Evolutionary conservation across 2,329 filamentous ascomycete genomes (phyloP).

Genomic region (Pseudogymnoascus sp.): DNA sequence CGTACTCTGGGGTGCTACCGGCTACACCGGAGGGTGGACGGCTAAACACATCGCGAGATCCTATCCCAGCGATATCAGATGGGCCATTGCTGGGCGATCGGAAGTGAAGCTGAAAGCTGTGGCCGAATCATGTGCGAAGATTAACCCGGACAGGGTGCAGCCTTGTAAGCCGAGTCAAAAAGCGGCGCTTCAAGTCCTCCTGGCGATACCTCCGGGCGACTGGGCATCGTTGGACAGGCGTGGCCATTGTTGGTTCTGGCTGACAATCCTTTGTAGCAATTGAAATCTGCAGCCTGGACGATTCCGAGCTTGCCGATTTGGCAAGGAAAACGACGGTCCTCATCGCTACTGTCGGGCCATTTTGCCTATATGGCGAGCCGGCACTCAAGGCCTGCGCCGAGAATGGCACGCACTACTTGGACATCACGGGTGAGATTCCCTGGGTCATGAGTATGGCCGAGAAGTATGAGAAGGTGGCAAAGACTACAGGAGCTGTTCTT

Average conservation of each 20-base stretch:
- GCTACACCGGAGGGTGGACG: slow-evolving; percentile 75
- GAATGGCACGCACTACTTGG: slow-evolving; percentile 57
- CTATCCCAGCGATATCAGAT: slow-evolving; percentile 70
- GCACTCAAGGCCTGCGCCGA: slow-evolving; percentile 56
- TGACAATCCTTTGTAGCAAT: slow-evolving; percentile 35
- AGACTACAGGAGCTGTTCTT: slow-evolving; percentile 49
- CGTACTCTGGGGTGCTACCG: slow-evolving; percentile 61
- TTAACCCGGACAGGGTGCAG: slow-evolving; percentile 61
- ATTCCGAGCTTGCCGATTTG: slow-evolving; percentile 40
- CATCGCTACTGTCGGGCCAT: slow-evolving; percentile 55
- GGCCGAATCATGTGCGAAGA: slow-evolving; percentile 55
- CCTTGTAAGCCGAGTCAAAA: slow-evolving; percentile 49
- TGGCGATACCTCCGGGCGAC: neutral
- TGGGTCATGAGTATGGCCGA: slow-evolving; percentile 54
- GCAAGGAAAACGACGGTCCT: slow-evolving; percentile 50
- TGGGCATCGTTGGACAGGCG: neutral
- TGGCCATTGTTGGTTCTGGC: neutral
- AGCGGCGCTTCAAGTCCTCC: neutral
- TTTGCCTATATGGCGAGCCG: slow-evolving; percentile 47
- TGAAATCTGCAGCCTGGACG: slow-evolving; percentile 44
- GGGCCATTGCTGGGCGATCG: slow-evolving; percentile 84
- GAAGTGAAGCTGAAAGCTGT: slow-evolving; percentile 64
- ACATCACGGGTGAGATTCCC: slow-evolving; percentile 54
- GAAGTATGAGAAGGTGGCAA: slow-evolving; percentile 48
- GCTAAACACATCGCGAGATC: slow-evolving; percentile 66